Evolutionary conservation across 371 early-diverging fungal species (phyloP).

Genomic region (Phascolomyces articulosus): DNA sequence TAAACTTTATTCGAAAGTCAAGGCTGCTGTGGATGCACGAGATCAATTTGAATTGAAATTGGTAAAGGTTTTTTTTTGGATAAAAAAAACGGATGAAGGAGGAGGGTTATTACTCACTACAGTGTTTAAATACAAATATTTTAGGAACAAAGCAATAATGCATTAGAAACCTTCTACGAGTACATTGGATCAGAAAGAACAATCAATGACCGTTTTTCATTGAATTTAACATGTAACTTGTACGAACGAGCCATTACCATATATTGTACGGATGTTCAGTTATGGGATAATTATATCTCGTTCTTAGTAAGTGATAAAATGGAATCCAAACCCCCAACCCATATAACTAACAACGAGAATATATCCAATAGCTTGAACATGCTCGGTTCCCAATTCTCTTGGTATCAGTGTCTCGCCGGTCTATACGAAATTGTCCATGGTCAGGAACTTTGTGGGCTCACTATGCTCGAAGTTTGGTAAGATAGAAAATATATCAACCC

Average conservation of each 20-base stretch:
- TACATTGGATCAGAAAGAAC: constrained; percentile 57
- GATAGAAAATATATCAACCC: no score
- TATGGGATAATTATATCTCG: constrained; percentile 76
- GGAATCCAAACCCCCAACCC: no score
- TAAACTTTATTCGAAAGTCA: constrained; percentile 48
- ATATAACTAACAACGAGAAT: background rate
- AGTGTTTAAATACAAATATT: no score
- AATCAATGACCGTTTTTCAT: constrained; percentile 23
- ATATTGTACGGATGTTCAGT: constrained; percentile 55
- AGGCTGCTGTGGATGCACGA: constrained; percentile 43
- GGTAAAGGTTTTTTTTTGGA: constrained; percentile 11
- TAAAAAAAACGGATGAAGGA: background rate
- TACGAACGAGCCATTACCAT: constrained; percentile 68
- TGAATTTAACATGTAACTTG: constrained; percentile 46
- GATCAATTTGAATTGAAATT: constrained; percentile 63
- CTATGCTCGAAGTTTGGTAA: constrained; percentile 33
- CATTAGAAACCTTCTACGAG: constrained; percentile 34
- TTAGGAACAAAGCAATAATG: constrained; percentile 27
- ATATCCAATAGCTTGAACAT: constrained; percentile 30
- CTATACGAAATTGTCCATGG: constrained; percentile 74
- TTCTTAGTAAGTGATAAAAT: constrained; percentile 44
- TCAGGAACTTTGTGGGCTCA: constrained; percentile 67
- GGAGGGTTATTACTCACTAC: no score
- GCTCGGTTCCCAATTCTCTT: constrained; percentile 28
- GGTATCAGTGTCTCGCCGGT: constrained; percentile 40